Evolutionary conservation across 192 early-diverging fungal species (phyloP).

Genomic region (Helicostylum pulchrum): DNA sequence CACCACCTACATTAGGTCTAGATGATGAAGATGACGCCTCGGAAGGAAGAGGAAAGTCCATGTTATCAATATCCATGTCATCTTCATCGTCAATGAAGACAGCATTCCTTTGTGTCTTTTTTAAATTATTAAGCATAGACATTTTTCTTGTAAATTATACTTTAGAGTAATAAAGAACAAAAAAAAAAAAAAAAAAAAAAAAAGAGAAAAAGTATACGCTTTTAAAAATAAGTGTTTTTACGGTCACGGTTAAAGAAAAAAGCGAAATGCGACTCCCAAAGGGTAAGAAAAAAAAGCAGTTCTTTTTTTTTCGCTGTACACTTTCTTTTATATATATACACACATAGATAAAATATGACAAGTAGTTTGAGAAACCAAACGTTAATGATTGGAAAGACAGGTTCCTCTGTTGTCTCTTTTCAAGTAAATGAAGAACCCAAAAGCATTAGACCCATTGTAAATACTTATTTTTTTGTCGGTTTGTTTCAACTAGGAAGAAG

Average conservation of each 20-base stretch:
- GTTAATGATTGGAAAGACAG: conserved; percentile 29
- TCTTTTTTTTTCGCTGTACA: neutral
- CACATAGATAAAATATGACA: neutral
- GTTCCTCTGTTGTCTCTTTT: conserved; percentile 29
- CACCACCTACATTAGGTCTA: neutral
- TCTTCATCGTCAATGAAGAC: conserved; percentile 47
- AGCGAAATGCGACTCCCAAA: too few species aligned
- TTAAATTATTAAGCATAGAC: conserved; percentile 44
- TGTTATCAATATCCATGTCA: conserved; percentile 50
- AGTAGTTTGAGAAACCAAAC: conserved; percentile 22
- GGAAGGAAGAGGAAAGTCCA: conserved; percentile 48
- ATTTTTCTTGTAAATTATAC: conserved; percentile 1
- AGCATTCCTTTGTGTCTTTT: conserved; percentile 38
- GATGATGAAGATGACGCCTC: conserved; percentile 20
- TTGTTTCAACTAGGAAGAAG: conserved; percentile 31
- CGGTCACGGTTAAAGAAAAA: neutral
- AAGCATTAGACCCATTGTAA: neutral
- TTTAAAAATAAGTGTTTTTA: neutral
- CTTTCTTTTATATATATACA: neutral
- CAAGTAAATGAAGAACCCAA: conserved; percentile 13
- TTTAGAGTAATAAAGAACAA: neutral
- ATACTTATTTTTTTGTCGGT: neutral
- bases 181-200: neutral
- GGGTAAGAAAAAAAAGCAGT: too few species aligned
- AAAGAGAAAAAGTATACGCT: neutral